A percentile compares a stretch with the other conserved stretches of the same genome.
Evolutionary conservation across 208 protist genomes (phyloP).

Genomic region (Leptomonas seymouri): DNA sequence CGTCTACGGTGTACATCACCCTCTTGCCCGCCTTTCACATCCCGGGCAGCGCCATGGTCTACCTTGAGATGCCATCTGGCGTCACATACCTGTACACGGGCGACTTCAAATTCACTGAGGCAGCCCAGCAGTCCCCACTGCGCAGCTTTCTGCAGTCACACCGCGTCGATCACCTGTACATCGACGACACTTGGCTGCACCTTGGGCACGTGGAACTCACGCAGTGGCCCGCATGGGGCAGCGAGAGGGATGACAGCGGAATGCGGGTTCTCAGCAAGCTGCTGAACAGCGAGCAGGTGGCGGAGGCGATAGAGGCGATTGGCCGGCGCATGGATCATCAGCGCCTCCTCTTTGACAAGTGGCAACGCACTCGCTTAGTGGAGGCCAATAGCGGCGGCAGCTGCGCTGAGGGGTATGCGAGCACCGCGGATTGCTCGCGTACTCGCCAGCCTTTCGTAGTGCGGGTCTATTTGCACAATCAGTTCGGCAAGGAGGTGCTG

Average conservation of each 20-base stretch:
- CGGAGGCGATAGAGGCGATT: conserved; percentile 74
- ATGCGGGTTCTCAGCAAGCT: conserved; percentile 60
- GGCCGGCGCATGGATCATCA: conserved; percentile 65
- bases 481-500: conserved; percentile 81
- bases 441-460: conserved; percentile 48
- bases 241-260: neutral
- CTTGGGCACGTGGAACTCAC: conserved; percentile 40
- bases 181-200: conserved; percentile 90
- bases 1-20: conserved; percentile 39
- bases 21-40: conserved; percentile 76
- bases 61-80: conserved; percentile 57
- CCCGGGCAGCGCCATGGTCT: conserved; percentile 81
- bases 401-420: neutral
- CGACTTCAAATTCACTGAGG: conserved; percentile 74
- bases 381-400: neutral
- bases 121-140: conserved; percentile 28
- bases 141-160: conserved; percentile 50
- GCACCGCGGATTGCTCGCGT: neutral
- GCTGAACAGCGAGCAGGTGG: conserved; percentile 57
- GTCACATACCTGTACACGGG: conserved; percentile 77
- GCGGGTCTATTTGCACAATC: conserved; percentile 81
- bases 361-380: neutral
- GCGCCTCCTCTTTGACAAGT: conserved; percentile 26
- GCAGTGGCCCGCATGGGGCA: neutral
- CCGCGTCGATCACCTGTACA: conserved; percentile 76